Conservation (phyloP, 768 basidiomycete species). For the Hericium rajendrae region DNA sequence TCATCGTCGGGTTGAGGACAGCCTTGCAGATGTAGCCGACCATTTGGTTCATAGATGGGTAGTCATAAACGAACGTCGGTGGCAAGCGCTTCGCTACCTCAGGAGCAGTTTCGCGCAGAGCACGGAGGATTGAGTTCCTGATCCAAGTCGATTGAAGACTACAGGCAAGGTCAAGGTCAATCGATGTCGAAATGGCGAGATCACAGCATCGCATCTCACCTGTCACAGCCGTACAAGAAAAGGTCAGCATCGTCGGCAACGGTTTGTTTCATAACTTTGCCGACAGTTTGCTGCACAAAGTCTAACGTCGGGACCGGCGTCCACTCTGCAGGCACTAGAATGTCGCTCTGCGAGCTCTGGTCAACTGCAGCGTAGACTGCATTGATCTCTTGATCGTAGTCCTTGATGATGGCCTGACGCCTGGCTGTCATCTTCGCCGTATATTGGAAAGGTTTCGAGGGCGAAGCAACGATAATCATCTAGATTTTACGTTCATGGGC, state of each 20-base stretch:
- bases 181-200: not conserved
- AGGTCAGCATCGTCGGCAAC: constrained; percentile 17
- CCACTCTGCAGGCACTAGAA: constrained; percentile 20
- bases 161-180: not conserved
- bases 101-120: constrained; percentile 14
- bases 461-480: constrained; percentile 34
- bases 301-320: constrained; percentile 12
- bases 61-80: constrained; percentile 15
- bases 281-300: constrained; percentile 27
- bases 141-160: constrained; percentile 20
- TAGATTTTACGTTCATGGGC: constrained; percentile 6
- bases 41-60: constrained; percentile 15
- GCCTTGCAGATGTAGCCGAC: constrained; percentile 7
- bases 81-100: constrained; percentile 10
- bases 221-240: constrained; percentile 2
- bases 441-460: constrained; percentile 32
- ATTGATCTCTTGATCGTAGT: constrained; percentile 34
- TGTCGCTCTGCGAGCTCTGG: constrained; percentile 21
- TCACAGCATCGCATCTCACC: not conserved
- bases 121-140: constrained; percentile 18
- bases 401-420: constrained; percentile 26
- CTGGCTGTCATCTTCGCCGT: constrained; percentile 33
- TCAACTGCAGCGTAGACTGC: constrained; percentile 26
- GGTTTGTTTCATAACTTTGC: constrained; percentile 20
- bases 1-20: not conserved